Conservation (phyloP, 2,329 filamentous ascomycete species). For the Hysterium pulicare region DNA sequence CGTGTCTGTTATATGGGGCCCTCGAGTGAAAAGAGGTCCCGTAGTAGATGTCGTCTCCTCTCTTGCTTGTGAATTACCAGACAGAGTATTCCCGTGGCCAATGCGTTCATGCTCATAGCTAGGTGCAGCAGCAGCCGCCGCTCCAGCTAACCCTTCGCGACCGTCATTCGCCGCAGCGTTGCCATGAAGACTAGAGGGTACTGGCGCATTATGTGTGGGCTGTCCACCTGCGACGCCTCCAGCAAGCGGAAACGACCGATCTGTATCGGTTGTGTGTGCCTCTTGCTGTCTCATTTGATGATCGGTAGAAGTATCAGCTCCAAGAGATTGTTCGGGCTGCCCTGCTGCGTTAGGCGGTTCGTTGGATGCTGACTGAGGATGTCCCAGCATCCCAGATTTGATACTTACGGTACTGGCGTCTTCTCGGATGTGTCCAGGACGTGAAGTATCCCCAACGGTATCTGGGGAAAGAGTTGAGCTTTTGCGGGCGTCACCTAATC, state of each 20-base stretch:
- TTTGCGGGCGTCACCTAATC: neutral
- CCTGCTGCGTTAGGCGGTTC: neutral
- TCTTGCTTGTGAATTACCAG: conserved; percentile 20
- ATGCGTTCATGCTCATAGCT: conserved; percentile 13
- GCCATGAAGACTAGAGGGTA: neutral
- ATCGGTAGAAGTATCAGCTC: conserved; percentile 6
- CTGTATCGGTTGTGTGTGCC: conserved; percentile 15
- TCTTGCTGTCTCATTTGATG: conserved; percentile 8
- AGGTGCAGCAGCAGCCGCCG: conserved; percentile 7
- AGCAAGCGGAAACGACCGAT: conserved; percentile 35
- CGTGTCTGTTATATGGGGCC: conserved; percentile 28
- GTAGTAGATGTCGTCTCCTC: conserved; percentile 5
- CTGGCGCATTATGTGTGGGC: conserved; percentile 6
- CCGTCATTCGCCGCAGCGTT: too few relatives aligned
- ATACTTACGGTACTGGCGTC: conserved; percentile 33
- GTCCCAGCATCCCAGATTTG: conserved; percentile 40
- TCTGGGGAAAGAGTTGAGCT: conserved; percentile 1
- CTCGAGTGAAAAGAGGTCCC: conserved; percentile 13
- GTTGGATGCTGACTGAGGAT: conserved; percentile 16
- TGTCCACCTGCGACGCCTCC: conserved; percentile 24
- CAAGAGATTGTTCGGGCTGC: conserved; percentile 5
- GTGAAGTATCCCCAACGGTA: neutral
- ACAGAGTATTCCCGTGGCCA: conserved; percentile 16
- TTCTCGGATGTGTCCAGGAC: conserved; percentile 2
- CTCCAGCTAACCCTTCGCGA: conserved; percentile 5